Conservation (phyloP, 805 yeast species). For the Wickerhamiella australiensis region DNA sequence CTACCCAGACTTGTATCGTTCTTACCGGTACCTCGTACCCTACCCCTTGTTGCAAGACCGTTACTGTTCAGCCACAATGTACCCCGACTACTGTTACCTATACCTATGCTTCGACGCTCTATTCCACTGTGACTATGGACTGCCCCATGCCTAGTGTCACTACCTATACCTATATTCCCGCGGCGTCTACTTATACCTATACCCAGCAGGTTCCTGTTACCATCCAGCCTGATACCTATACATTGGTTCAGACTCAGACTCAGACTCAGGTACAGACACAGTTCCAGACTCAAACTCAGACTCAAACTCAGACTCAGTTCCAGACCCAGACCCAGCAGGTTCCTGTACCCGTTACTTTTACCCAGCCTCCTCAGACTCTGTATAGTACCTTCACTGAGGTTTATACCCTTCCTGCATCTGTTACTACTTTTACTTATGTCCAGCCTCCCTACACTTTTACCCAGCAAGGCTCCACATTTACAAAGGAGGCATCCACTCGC, state of each 20-base stretch:
- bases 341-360: neutral
- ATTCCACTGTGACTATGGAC: slow-evolving; percentile 6
- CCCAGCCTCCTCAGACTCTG: neutral
- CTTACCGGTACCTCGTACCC: slow-evolving; percentile 6
- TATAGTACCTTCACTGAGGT: slow-evolving; percentile 3
- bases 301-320: neutral
- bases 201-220: neutral
- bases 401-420: neutral
- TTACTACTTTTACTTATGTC: slow-evolving; percentile 3
- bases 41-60: slow-evolving; percentile 3
- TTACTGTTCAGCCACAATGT: slow-evolving; percentile 7
- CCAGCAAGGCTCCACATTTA: neutral
- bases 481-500: neutral
- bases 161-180: slow-evolving; percentile 1
- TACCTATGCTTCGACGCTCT: neutral
- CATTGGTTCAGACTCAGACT: neutral
- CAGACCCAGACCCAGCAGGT: neutral
- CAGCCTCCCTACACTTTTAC: slow-evolving; percentile 5
- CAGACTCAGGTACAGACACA: neutral
- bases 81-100: slow-evolving; percentile 6
- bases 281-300: neutral
- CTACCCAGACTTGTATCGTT: slow-evolving; percentile 5
- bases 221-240: neutral
- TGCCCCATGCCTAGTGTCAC: slow-evolving; percentile 6
- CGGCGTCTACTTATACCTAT: slow-evolving; percentile 7